Evolutionary conservation across 352 stramenopile genomes (phyloP).

Genomic region (Globisporangium okanoganense): DNA sequence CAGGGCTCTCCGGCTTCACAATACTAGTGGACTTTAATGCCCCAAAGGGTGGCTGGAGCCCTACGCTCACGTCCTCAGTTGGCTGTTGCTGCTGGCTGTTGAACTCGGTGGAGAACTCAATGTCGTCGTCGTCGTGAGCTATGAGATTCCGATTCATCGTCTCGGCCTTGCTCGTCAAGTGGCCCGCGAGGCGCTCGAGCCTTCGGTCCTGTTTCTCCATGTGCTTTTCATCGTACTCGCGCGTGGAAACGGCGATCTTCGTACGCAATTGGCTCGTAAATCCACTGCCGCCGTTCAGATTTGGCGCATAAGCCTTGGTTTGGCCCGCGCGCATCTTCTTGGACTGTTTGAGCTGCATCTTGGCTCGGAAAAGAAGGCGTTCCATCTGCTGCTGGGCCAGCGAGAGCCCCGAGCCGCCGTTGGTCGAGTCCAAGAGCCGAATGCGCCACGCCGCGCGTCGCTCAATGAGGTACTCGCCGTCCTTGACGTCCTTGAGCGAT

Average conservation of each 20-base stretch:
- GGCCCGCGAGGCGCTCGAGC: constrained; percentile 33
- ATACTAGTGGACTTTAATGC: not conserved
- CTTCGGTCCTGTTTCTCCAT: constrained; percentile 34
- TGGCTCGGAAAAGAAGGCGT: constrained; percentile 58
- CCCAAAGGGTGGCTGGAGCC: not conserved
- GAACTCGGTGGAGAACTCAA: constrained; percentile 12
- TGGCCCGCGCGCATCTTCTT: constrained; percentile 65
- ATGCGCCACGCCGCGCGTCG: constrained; percentile 62
- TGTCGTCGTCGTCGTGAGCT: constrained; percentile 3
- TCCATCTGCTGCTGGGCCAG: constrained; percentile 83
- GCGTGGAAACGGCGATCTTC: constrained; percentile 45
- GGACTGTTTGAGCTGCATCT: constrained; percentile 74
- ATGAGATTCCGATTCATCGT: constrained; percentile 30
- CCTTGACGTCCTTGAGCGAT: constrained; percentile 31
- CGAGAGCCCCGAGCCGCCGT: constrained; percentile 52
- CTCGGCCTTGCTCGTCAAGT: constrained; percentile 40
- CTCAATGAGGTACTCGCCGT: constrained; percentile 70
- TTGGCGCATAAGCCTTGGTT: constrained; percentile 33
- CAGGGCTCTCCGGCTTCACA: not conserved
- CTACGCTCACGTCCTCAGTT: not conserved
- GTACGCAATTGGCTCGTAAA: constrained; percentile 52
- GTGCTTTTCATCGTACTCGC: constrained; percentile 41
- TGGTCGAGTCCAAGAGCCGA: constrained; percentile 67
- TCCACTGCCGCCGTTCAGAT: constrained; percentile 38
- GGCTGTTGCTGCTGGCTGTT: not conserved